These are phyloP conservation scores for Pyrrhoderma lamaoense DNA, from an alignment of 1,284 basidiomycete species.

Conservation along the genomic window DNA sequence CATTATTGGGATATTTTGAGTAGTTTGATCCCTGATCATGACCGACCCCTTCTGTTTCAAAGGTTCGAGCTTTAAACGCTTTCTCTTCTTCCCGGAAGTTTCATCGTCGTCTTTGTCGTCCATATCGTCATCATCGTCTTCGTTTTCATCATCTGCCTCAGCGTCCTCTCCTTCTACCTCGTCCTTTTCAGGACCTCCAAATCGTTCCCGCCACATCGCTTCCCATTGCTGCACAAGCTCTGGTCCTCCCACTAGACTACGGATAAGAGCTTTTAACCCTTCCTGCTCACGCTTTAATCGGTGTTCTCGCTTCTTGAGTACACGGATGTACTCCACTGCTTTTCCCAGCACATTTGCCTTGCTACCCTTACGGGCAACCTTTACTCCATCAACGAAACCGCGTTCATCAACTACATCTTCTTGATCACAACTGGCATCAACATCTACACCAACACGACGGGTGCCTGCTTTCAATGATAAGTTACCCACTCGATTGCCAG, in stretches of 20 bases:
- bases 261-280: slow-evolving; percentile 59
- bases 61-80: slow-evolving; percentile 27
- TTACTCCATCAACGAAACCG: slow-evolving; percentile 76
- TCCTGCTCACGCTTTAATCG: slow-evolving; percentile 66
- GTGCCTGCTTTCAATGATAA: slow-evolving; percentile 33
- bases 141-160: slow-evolving; percentile 45
- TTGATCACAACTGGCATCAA: slow-evolving; percentile 30
- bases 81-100: slow-evolving; percentile 31
- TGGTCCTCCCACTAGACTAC: slow-evolving; percentile 63
- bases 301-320: slow-evolving; percentile 65
- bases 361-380: slow-evolving; percentile 75
- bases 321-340: slow-evolving; percentile 73
- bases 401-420: slow-evolving; percentile 60
- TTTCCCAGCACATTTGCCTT: slow-evolving; percentile 80
- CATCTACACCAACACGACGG: slow-evolving; percentile 22
- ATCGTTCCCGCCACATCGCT: slow-evolving; percentile 57
- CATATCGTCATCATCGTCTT: slow-evolving; percentile 48
- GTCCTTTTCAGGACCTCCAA: slow-evolving; percentile 69
- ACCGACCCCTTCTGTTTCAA: slow-evolving; percentile 23
- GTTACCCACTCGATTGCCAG: slow-evolving; percentile 41
- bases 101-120: slow-evolving; percentile 46
- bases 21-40: slow-evolving; percentile 25
- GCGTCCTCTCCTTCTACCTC: slow-evolving; percentile 42
- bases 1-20: slow-evolving; percentile 5
- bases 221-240: slow-evolving; percentile 68